These are phyloP conservation scores for Penicillium argentinense DNA, from an alignment of 495 filamentous ascomycete genomes.

Conservation along the genomic window DNA sequence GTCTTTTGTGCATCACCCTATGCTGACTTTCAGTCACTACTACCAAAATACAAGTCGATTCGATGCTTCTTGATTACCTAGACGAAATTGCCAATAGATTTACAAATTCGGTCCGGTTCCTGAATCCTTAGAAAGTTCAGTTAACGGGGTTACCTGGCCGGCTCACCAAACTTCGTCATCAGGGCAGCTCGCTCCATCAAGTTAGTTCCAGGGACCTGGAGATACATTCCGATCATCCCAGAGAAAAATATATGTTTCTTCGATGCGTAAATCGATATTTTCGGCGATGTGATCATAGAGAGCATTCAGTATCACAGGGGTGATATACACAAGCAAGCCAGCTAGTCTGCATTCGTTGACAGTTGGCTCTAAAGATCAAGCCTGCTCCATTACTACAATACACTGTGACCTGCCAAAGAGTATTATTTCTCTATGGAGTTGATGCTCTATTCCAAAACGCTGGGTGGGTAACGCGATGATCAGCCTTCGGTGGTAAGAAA, in stretches of 20 bases:
- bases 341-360: background rate
- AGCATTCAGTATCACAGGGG: background rate
- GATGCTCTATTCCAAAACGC: background rate
- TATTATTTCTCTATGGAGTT: background rate
- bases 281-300: background rate
- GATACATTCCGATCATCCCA: too few relatives aligned
- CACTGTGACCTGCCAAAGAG: background rate
- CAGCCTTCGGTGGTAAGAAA: background rate
- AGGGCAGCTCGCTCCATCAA: too few relatives aligned
- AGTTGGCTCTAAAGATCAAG: background rate
- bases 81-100: too few relatives aligned
- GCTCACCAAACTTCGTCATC: too few relatives aligned
- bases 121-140: too few relatives aligned
- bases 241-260: background rate
- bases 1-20: too few relatives aligned
- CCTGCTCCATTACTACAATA: background rate
- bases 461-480: background rate
- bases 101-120: too few relatives aligned
- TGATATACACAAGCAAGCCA: background rate
- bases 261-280: background rate
- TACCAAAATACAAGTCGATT: too few relatives aligned
- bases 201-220: too few relatives aligned
- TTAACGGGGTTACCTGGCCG: too few relatives aligned
- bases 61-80: too few relatives aligned
- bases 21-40: too few relatives aligned